Evolutionary conservation across 2,329 filamentous ascomycete species (phyloP).

Genomic region (Paracamarosporium sp.): DNA sequence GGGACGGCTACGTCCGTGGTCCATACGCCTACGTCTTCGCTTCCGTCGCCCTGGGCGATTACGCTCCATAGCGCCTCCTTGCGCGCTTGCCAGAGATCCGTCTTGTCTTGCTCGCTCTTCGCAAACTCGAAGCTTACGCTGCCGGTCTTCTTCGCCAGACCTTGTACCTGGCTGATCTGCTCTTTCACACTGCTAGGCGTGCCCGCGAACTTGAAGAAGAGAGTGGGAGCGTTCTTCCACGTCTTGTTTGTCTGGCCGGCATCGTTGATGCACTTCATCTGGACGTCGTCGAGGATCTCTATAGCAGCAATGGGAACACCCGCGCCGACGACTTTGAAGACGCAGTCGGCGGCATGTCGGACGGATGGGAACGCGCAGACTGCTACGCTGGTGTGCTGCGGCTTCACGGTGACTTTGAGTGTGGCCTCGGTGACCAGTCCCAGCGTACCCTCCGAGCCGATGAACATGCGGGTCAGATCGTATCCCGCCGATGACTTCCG

Average conservation of each 20-base stretch:
- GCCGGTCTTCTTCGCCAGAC: constrained; percentile 64
- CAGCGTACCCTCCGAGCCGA: constrained; percentile 90
- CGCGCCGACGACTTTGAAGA: constrained; percentile 77
- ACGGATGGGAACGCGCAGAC: constrained; percentile 71
- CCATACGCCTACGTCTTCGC: constrained; percentile 70
- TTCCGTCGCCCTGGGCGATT: constrained; percentile 67
- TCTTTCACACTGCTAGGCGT: constrained; percentile 76
- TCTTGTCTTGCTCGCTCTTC: constrained; percentile 66
- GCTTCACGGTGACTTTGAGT: constrained; percentile 83
- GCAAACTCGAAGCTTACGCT: constrained; percentile 75
- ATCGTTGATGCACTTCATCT: constrained; percentile 78
- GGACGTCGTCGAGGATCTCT: constrained; percentile 89
- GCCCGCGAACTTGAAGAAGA: constrained; percentile 79
- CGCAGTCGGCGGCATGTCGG: constrained; percentile 78
- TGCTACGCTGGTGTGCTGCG: constrained; percentile 80
- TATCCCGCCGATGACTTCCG: constrained; percentile 92
- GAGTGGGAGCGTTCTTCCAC: constrained; percentile 74
- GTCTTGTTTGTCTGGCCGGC: constrained; percentile 67
- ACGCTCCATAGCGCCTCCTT: constrained; percentile 79
- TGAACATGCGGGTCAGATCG: constrained; percentile 86
- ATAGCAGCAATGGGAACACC: constrained; percentile 90
- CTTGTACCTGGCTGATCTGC: constrained; percentile 73
- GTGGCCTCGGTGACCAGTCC: constrained; percentile 91
- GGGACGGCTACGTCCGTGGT: constrained; percentile 84
- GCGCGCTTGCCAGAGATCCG: constrained; percentile 76